These are phyloP conservation scores for Hymenoscyphus occultus DNA, from an alignment of 2,329 filamentous ascomycete genomes.

Conservation along the genomic window DNA sequence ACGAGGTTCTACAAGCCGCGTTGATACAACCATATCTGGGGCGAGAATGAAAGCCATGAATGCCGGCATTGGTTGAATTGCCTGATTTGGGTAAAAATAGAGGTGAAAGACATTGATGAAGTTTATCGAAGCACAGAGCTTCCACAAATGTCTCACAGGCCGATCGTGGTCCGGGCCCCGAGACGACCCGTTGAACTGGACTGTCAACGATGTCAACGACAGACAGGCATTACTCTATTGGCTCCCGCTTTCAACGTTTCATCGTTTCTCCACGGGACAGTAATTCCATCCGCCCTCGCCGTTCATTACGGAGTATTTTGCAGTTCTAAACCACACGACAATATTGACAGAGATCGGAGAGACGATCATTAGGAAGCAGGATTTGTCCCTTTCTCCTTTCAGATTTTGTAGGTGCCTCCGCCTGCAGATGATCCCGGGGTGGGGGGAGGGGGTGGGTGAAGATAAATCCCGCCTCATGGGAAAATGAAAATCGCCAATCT, in stretches of 20 bases:
- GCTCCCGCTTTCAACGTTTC: not conserved
- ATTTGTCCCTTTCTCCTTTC: not conserved
- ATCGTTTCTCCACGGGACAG: slow-evolving; percentile 2
- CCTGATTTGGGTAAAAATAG: not conserved
- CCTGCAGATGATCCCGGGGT: not conserved
- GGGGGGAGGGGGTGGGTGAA: not conserved
- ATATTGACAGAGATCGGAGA: not conserved
- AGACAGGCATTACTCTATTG: not conserved
- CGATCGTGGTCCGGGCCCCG: slow-evolving; percentile 2
- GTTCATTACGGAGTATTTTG: not conserved
- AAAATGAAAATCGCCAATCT: slow-evolving; percentile 1
- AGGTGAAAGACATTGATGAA: not conserved
- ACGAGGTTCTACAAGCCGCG: not conserved
- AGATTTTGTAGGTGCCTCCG: not conserved
- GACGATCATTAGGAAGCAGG: not conserved
- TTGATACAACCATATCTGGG: not conserved
- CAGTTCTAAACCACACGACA: too few relatives aligned
- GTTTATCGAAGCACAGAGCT: slow-evolving; percentile 3
- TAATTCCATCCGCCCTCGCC: not conserved
- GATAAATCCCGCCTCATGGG: not conserved
- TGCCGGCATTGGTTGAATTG: not conserved
- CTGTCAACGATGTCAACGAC: not conserved
- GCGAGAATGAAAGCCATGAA: not conserved
- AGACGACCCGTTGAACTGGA: not conserved
- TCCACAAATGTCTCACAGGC: not conserved